A percentile compares a stretch with the other conserved stretches of the same genome.
These are phyloP conservation scores for Coemansia sp. DNA, from an alignment of 192 early-diverging fungal genomes.

Conservation along the genomic window DNA sequence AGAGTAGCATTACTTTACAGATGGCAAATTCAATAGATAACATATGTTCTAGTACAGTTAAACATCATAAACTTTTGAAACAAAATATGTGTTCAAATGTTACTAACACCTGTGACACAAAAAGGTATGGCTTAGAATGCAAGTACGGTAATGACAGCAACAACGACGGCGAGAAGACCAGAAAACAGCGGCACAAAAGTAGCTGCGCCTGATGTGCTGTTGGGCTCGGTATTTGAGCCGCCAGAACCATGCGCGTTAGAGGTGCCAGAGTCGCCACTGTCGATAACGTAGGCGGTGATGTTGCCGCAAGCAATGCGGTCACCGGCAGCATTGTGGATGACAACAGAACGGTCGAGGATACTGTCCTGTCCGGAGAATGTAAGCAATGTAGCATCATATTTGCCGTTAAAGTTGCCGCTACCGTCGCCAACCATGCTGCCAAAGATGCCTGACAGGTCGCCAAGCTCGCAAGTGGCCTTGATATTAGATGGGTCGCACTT, in stretches of 20 bases:
- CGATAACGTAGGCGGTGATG: slow-evolving; percentile 43
- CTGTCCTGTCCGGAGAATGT: slow-evolving; percentile 44
- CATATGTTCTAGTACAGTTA: no score
- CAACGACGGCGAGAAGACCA: background rate
- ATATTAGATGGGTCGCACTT: slow-evolving; percentile 33
- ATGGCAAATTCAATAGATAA: background rate
- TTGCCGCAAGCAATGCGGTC: slow-evolving; percentile 60
- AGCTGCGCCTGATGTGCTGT: background rate
- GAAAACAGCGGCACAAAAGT: background rate
- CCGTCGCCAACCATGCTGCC: slow-evolving; percentile 50
- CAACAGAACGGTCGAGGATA: slow-evolving; percentile 59
- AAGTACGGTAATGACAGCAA: background rate
- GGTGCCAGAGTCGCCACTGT: slow-evolving; percentile 11
- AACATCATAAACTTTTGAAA: background rate
- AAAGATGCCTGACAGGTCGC: slow-evolving; percentile 59
- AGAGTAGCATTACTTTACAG: background rate
- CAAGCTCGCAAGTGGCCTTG: slow-evolving; percentile 55
- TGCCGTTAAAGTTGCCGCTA: slow-evolving; percentile 17
- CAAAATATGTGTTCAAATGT: background rate
- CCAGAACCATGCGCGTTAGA: background rate
- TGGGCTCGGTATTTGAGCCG: background rate
- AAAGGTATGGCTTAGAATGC: background rate
- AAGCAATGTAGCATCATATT: slow-evolving; percentile 45
- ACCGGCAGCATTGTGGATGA: slow-evolving; percentile 57
- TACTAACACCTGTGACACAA: background rate